phyloP scores from a whole-genome alignment of 495 filamentous ascomycete species.

The Aspergillus hancockii region DNA sequence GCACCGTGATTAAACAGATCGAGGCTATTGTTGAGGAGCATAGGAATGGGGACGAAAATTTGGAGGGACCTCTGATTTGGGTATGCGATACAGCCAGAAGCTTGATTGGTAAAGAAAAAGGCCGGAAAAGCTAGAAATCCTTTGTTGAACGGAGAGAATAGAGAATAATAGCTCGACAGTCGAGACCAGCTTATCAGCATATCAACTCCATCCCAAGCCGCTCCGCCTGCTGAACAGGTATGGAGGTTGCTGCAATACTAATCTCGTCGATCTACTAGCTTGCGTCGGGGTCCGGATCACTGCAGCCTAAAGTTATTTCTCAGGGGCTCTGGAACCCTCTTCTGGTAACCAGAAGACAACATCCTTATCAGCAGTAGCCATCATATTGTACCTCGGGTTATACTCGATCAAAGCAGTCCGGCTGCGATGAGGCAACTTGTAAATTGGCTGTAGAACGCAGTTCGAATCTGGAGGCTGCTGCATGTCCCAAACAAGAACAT shows the following conservation, averaged over 20 bases:
- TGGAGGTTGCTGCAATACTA: not conserved
- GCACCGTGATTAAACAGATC: constrained; percentile 62
- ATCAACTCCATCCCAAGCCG: not conserved
- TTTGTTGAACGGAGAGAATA: not conserved
- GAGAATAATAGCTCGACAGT: not conserved
- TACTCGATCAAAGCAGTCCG: constrained; percentile 76
- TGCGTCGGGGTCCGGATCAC: not conserved
- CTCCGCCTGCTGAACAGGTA: not conserved
- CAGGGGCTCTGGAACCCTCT: constrained; percentile 31
- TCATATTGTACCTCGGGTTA: constrained; percentile 87
- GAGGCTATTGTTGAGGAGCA: constrained; percentile 51
- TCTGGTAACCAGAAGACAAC: constrained; percentile 85
- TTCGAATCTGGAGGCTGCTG: constrained; percentile 49
- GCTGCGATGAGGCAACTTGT: constrained; percentile 63
- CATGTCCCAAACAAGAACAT: constrained; percentile 83
- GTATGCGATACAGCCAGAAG: constrained; percentile 64
- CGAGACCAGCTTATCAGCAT: not conserved
- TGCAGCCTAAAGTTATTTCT: constrained; percentile 28
- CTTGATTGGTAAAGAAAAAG: constrained; percentile 64
- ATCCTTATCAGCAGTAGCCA: constrained; percentile 85
- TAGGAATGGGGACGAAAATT: constrained; percentile 37
- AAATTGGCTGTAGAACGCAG: constrained; percentile 63
- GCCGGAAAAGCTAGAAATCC: constrained; percentile 33
- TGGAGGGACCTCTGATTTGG: constrained; percentile 60
- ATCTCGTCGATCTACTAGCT: not conserved